phyloP scores from a whole-genome alignment of 129 eudicot species.

The Silybum marianum region DNA sequence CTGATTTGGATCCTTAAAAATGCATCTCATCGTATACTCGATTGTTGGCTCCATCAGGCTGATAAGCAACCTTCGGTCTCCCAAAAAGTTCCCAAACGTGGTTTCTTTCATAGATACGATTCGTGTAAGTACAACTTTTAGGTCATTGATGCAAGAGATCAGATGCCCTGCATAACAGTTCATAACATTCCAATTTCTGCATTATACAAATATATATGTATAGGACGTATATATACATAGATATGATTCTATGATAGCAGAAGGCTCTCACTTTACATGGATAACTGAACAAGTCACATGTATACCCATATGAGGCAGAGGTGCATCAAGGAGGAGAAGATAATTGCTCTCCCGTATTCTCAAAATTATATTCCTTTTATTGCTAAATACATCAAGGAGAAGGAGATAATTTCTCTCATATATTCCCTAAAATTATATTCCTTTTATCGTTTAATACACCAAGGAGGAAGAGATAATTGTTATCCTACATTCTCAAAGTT shows the following conservation, averaged over 20 bases:
- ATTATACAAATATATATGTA: background rate
- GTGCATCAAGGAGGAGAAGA: background rate
- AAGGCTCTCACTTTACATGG: background rate
- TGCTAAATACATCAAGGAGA: background rate
- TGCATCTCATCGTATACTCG: conserved; percentile 66
- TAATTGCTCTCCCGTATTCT: background rate
- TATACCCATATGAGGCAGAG: background rate
- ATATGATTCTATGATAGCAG: background rate
- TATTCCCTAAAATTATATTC: no score
- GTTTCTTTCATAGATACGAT: conserved; percentile 43
- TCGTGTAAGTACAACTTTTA: conserved; percentile 37
- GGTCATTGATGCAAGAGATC: conserved; percentile 60
- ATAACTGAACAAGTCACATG: background rate
- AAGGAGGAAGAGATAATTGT: background rate
- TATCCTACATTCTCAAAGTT: background rate
- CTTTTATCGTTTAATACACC: background rate
- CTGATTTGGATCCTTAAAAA: conserved; percentile 58
- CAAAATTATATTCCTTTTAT: background rate
- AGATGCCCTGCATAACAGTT: conserved; percentile 48
- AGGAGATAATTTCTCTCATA: background rate
- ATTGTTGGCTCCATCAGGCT: conserved; percentile 78
- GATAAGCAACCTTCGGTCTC: conserved; percentile 45
- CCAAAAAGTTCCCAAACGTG: conserved; percentile 35
- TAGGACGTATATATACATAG: background rate
- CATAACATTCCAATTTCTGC: background rate